These are phyloP conservation scores for Neopestalotiopsis rosae DNA, from an alignment of 2,329 filamentous ascomycete species.

Conservation along the genomic window DNA sequence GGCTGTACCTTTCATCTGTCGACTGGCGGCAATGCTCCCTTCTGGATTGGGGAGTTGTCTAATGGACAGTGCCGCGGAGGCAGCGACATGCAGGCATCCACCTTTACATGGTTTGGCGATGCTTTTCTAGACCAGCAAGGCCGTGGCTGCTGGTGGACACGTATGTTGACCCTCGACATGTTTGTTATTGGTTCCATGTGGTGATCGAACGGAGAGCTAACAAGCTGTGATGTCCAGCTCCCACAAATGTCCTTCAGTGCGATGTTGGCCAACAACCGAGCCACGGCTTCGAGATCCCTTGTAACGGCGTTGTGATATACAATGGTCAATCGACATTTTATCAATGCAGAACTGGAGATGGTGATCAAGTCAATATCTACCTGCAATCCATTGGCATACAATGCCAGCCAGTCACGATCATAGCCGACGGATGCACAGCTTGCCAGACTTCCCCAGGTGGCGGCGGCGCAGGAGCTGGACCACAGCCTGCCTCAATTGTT, in stretches of 20 bases:
- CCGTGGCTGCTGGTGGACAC: slow-evolving; percentile 68
- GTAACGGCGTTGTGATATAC: slow-evolving; percentile 57
- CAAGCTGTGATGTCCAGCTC: slow-evolving; percentile 40
- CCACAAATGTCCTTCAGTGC: slow-evolving; percentile 66
- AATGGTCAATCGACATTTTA: slow-evolving; percentile 60
- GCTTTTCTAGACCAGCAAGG: slow-evolving; percentile 61
- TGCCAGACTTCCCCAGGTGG: slow-evolving; percentile 6
- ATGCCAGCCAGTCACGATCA: slow-evolving; percentile 55
- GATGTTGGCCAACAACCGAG: slow-evolving; percentile 57
- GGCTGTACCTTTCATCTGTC: slow-evolving; percentile 59
- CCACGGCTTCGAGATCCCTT: slow-evolving; percentile 60
- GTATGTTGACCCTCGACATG: slow-evolving; percentile 40
- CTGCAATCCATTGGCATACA: slow-evolving; percentile 44
- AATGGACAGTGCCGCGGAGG: slow-evolving; percentile 68
- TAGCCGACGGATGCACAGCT: slow-evolving; percentile 42
- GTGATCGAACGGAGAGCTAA: slow-evolving; percentile 13
- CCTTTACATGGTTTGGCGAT: slow-evolving; percentile 60
- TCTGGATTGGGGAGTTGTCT: slow-evolving; percentile 62
- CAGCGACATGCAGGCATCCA: slow-evolving; percentile 49
- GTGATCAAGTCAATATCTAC: slow-evolving; percentile 62
- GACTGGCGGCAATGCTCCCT: slow-evolving; percentile 48
- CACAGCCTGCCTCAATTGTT: slow-evolving; percentile 9
- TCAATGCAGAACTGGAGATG: slow-evolving; percentile 63
- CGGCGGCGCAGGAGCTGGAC: slow-evolving; percentile 1
- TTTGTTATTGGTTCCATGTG: background rate